Evolutionary conservation across 176 grass and related monocot species (phyloP).

Genomic region (Raddia guianensis): DNA sequence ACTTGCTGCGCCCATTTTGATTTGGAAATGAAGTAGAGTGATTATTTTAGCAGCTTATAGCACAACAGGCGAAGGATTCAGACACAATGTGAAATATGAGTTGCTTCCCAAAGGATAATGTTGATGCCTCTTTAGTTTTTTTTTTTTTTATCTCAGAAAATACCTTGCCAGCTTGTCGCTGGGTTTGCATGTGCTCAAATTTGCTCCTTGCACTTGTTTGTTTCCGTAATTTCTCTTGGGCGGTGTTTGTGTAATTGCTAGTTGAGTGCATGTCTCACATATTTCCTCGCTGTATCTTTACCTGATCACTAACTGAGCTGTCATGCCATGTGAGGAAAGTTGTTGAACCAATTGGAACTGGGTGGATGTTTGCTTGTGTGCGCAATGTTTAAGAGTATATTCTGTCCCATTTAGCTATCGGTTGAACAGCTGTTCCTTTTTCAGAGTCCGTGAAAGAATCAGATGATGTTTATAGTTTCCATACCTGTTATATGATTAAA

Average conservation of each 20-base stretch:
- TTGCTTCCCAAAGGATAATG: neutral
- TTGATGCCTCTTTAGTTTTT: neutral
- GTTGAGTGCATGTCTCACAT: neutral
- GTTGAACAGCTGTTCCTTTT: conserved; percentile 42
- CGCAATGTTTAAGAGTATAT: conserved; percentile 25
- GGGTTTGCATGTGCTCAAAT: neutral
- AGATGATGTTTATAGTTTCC: conserved; percentile 20
- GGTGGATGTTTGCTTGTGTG: conserved; percentile 29
- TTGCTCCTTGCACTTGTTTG: neutral
- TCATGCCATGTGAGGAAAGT: conserved; percentile 49
- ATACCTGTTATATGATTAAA: conserved; percentile 19
- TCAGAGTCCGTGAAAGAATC: conserved; percentile 2
- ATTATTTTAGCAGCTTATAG: conserved; percentile 26
- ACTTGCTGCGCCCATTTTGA: conserved; percentile 29
- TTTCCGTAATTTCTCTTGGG: neutral
- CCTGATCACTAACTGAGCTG: conserved; percentile 33
- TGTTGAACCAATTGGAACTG: conserved; percentile 25
- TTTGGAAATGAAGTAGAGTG: conserved; percentile 25
- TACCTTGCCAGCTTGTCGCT: neutral
- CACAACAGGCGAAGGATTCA: neutral
- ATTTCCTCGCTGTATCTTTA: conserved; percentile 14
- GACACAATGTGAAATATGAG: neutral
- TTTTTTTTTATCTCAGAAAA: neutral
- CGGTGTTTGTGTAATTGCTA: neutral
- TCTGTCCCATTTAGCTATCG: conserved; percentile 35